A percentile compares a stretch with the other conserved stretches of the same genome.
phyloP scores from a whole-genome alignment of 805 yeast genomes.

The Wickerhamomyces tratensis region DNA sequence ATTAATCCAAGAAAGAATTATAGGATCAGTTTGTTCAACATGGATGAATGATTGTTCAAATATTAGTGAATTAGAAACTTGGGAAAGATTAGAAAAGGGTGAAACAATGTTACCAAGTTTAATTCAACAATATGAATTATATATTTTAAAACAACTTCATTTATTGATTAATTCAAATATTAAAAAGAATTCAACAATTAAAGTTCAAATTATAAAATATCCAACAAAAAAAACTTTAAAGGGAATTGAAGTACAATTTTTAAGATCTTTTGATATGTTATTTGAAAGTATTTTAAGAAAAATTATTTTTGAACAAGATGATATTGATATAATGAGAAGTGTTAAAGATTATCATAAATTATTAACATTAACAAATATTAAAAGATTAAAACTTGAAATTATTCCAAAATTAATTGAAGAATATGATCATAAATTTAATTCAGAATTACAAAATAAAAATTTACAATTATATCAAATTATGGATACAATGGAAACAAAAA shows the following conservation, averaged over 20 bases:
- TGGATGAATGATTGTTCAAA: constrained; percentile 41
- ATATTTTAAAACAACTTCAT: constrained; percentile 23
- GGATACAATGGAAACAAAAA: constrained; percentile 38
- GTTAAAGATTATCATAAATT: constrained; percentile 35
- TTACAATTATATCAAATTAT: constrained; percentile 35
- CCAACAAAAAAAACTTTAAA: constrained; percentile 26
- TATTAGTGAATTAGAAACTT: constrained; percentile 29
- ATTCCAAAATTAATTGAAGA: constrained; percentile 38
- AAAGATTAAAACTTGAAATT: constrained; percentile 32
- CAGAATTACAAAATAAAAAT: constrained; percentile 31
- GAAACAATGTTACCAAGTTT: constrained; percentile 28
- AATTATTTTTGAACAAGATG: constrained; percentile 29
- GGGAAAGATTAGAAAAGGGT: constrained; percentile 25
- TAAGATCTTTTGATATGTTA: constrained; percentile 35
- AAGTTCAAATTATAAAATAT: constrained; percentile 24
- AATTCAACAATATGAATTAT: constrained; percentile 23
- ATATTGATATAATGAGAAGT: constrained; percentile 7
- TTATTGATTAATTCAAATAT: constrained; percentile 25
- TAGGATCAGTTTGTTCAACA: constrained; percentile 37
- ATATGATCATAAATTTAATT: constrained; percentile 42
- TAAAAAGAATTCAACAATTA: constrained; percentile 11
- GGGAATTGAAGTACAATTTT: constrained; percentile 30
- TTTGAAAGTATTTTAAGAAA: constrained; percentile 31
- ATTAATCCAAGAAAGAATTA: constrained; percentile 30
- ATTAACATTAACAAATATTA: constrained; percentile 44